phyloP scores from a whole-genome alignment of 2,329 filamentous ascomycete genomes.

The Chlorencoelia australis region DNA sequence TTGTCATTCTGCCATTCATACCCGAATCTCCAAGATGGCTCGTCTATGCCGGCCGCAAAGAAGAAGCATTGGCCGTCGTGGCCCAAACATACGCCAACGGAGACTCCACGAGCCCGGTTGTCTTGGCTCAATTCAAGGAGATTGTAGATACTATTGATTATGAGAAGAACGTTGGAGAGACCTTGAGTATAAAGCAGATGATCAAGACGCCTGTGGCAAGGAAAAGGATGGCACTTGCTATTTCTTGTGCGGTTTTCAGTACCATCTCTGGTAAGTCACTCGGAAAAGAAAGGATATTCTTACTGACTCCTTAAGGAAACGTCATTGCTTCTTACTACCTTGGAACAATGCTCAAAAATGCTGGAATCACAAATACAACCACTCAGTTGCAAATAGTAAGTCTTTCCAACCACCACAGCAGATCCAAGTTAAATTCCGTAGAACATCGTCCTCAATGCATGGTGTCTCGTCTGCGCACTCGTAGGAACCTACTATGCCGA shows the following conservation, averaged over 20 bases:
- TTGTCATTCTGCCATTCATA: slow-evolving; percentile 19
- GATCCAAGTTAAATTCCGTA: slow-evolving; percentile 18
- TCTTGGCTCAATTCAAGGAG: slow-evolving; percentile 32
- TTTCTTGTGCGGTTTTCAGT: slow-evolving; percentile 39
- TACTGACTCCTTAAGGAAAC: slow-evolving; percentile 30
- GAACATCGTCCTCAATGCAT: slow-evolving; percentile 43
- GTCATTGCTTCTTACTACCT: slow-evolving; percentile 32
- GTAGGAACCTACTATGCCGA: slow-evolving; percentile 34
- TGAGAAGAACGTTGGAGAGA: slow-evolving; percentile 33
- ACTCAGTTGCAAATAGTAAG: slow-evolving; percentile 23
- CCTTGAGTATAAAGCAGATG: slow-evolving; percentile 30
- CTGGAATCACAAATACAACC: slow-evolving; percentile 27
- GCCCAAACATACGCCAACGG: slow-evolving; percentile 45
- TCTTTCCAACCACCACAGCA: background rate
- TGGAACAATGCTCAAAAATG: slow-evolving; percentile 25
- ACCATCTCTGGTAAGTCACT: slow-evolving; percentile 30
- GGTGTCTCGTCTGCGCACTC: slow-evolving; percentile 35
- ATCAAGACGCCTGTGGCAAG: slow-evolving; percentile 40
- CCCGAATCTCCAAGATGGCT: slow-evolving; percentile 51
- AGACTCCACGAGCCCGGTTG: slow-evolving; percentile 35
- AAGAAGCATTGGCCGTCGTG: slow-evolving; percentile 38
- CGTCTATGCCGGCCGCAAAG: slow-evolving; percentile 35
- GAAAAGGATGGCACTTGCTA: slow-evolving; percentile 37
- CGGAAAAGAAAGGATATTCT: background rate
- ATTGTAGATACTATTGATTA: slow-evolving; percentile 34